These are phyloP conservation scores for Trichophyton verrucosum DNA, from an alignment of 2,329 filamentous ascomycete species.

Conservation along the genomic window DNA sequence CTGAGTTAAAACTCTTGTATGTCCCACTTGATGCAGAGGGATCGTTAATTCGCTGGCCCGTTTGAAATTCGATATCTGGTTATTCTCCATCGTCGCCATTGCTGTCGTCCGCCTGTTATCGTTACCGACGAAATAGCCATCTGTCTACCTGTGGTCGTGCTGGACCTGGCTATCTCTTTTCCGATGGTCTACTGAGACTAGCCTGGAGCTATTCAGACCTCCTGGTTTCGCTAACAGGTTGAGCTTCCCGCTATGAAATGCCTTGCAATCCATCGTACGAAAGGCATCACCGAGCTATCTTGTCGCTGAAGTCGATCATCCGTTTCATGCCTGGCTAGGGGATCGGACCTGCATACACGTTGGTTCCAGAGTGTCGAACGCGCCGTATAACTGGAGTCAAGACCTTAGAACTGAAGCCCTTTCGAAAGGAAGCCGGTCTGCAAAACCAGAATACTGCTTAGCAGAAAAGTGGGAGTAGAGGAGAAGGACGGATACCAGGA, in stretches of 20 bases:
- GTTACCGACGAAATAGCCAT: neutral
- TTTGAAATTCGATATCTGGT: neutral
- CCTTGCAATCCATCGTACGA: neutral
- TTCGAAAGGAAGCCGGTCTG: too few species aligned
- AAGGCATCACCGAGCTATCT: neutral
- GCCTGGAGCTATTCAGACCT: neutral
- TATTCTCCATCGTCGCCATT: neutral
- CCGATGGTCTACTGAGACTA: neutral
- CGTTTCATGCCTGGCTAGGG: neutral
- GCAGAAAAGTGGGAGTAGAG: too few species aligned
- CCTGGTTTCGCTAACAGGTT: neutral
- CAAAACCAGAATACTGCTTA: too few species aligned
- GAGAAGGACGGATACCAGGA: too few species aligned
- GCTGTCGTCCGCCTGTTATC: neutral
- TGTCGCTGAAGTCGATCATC: neutral
- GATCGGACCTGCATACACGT: neutral
- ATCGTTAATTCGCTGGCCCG: neutral
- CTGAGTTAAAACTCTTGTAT: slow-evolving; percentile 2
- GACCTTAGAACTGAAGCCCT: neutral
- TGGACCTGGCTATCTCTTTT: neutral
- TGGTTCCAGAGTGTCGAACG: neutral
- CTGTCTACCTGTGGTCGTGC: neutral
- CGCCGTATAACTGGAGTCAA: neutral
- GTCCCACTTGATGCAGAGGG: neutral
- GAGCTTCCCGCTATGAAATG: neutral